A percentile compares a stretch with the other conserved stretches of the same genome.
phyloP scores from a whole-genome alignment of 805 yeast genomes.

The Debaryomyces hansenii region DNA sequence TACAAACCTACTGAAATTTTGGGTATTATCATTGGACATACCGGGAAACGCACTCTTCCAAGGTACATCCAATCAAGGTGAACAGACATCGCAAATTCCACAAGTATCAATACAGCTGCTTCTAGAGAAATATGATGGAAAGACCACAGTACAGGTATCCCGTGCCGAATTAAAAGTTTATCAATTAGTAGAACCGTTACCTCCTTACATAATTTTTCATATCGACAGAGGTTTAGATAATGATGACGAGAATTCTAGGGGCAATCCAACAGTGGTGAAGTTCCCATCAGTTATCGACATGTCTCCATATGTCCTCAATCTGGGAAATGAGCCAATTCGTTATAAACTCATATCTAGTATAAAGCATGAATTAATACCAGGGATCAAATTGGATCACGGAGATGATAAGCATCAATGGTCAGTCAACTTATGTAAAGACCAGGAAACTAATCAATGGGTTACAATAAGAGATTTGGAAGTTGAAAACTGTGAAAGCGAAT shows the following conservation, averaged over 20 bases:
- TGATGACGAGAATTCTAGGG: conserved; percentile 7
- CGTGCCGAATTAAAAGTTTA: conserved; percentile 37
- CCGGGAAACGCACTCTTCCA: conserved; percentile 35
- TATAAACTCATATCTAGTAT: conserved; percentile 36
- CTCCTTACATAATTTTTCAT: conserved; percentile 56
- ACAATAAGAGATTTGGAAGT: conserved; percentile 55
- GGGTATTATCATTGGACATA: conserved; percentile 57
- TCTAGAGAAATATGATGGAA: conserved; percentile 42
- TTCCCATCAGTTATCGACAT: conserved; percentile 48
- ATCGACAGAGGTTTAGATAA: conserved; percentile 46
- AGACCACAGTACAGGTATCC: conserved; percentile 26
- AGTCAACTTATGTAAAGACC: conserved; percentile 31
- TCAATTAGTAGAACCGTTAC: conserved; percentile 41
- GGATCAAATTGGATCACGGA: conserved; percentile 13
- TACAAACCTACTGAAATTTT: conserved; percentile 31
- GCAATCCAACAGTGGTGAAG: conserved; percentile 57
- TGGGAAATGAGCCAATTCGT: conserved; percentile 13
- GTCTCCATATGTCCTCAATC: conserved; percentile 24
- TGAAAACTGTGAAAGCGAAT: conserved; percentile 50
- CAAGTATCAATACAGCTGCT: conserved; percentile 49
- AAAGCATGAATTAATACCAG: conserved; percentile 12
- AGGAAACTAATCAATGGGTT: conserved; percentile 50
- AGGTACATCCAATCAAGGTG: not conserved
- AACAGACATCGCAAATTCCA: conserved; percentile 37
- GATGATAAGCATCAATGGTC: conserved; percentile 47